Conservation (phyloP, 495 filamentous ascomycete species). For the Lophium mytilinum region DNA sequence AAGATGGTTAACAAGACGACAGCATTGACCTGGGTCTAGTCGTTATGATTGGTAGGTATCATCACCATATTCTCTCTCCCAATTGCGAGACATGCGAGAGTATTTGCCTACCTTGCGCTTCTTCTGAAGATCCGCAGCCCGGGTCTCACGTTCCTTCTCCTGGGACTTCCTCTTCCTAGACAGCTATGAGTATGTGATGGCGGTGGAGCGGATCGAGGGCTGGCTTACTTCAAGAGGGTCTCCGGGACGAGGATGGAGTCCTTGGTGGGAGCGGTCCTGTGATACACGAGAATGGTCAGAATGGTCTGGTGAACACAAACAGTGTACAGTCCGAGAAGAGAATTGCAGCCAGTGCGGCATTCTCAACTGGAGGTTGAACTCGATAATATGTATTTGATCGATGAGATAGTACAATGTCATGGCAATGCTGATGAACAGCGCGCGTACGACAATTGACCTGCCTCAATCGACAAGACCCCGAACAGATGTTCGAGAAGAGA, state of each 20-base stretch:
- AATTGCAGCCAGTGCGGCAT: slow-evolving; percentile 88
- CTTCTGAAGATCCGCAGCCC: slow-evolving; percentile 67
- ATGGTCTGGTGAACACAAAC: slow-evolving; percentile 4
- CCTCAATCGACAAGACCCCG: slow-evolving; percentile 79
- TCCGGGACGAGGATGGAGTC: slow-evolving; percentile 2
- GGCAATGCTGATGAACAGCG: slow-evolving; percentile 6
- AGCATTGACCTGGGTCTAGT: slow-evolving; percentile 96
- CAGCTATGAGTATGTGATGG: slow-evolving; percentile 65
- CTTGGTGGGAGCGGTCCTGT: background rate
- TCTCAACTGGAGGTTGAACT: slow-evolving; percentile 72
- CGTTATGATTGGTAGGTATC: slow-evolving; percentile 67
- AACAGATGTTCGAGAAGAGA: slow-evolving; percentile 53
- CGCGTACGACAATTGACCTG: slow-evolving; percentile 23
- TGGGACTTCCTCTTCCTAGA: slow-evolving; percentile 99
- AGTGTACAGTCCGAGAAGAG: slow-evolving; percentile 58
- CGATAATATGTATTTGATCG: slow-evolving; percentile 67
- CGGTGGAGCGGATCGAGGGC: slow-evolving; percentile 46
- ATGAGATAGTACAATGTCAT: slow-evolving; percentile 45
- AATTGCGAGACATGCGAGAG: slow-evolving; percentile 21
- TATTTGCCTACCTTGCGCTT: slow-evolving; percentile 73
- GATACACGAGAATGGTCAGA: slow-evolving; percentile 2
- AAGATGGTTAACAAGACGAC: slow-evolving; percentile 99
- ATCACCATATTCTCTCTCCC: slow-evolving; percentile 46
- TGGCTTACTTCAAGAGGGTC: background rate
- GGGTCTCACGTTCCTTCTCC: slow-evolving; percentile 92